Base-by-base conservation (phyloP, 2,329 filamentous ascomycete species). In the Cercospora janseana region DNA sequence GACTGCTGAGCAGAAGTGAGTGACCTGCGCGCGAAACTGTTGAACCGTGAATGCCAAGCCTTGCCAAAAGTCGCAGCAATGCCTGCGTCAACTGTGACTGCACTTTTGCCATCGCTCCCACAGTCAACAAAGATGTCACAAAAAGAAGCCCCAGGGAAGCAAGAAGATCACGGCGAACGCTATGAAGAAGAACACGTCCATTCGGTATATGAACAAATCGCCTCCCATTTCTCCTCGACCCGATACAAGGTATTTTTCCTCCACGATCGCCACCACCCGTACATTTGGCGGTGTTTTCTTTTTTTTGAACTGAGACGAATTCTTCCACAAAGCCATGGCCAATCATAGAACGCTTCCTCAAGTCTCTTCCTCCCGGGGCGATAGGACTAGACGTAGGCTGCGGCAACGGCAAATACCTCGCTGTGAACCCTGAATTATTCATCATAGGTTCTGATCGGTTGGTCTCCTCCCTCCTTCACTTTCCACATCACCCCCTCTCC, bases 341-440 rank as follows among this genome's bases (percentile, higher is more conserved):
- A 16, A 85, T 94, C 60, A 87, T 97, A 49, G 81, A 90, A 56
- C 75, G 76, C 27, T 97, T 96, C 68, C 79, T 97, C 27, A 72
- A 76, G 42, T 73, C 75, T 24, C 79, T 87, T 40, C 66, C 77
- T 0, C 72, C 82, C 9, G 92, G 91, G 20, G 80, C 87, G 42
- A 72, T 97, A 49, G 93, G 93, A 7, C 77, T 95, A 24, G 93
- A 98, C 70, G 78, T 97, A 49, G 93, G 93, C 54, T 97, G 93
- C 71, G 93, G 93, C 52, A 98, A 98, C 72, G 93, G 93, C 60
- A 97, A 97, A 76, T 96, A 97, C 69, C 75, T 97, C 54, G 75
- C 79, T 53, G 86, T 95, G 50, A 94, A 94, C 70, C 78, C 77
- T 16, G 72, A 81, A 61, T 72, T 95, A 41, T 90, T 87, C 72